These are phyloP conservation scores for Colletotrichum sp. DNA, from an alignment of 2,329 filamentous ascomycete species.

Conservation along the genomic window DNA sequence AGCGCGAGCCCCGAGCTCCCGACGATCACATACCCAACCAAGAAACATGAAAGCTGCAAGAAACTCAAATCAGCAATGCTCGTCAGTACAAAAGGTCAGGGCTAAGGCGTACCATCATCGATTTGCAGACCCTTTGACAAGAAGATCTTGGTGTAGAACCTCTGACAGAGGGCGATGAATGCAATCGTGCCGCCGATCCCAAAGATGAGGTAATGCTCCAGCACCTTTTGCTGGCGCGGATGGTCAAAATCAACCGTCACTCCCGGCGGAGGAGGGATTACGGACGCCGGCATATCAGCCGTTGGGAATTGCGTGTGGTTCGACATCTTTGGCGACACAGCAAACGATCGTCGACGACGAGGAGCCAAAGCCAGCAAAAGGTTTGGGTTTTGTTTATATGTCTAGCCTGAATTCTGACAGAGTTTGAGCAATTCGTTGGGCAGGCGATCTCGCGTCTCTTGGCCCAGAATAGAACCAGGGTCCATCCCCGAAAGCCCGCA, in stretches of 20 bases:
- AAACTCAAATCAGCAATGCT: background rate
- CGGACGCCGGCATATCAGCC: background rate
- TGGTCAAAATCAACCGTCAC: conserved; percentile 6
- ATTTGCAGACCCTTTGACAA: conserved; percentile 24
- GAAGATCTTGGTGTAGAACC: conserved; percentile 32
- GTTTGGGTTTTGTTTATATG: background rate
- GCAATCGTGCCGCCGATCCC: conserved; percentile 24
- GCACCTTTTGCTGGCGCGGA: conserved; percentile 23
- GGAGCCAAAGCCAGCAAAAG: background rate
- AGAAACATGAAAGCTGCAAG: conserved; percentile 22
- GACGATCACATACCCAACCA: conserved; percentile 16
- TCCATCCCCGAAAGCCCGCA: background rate
- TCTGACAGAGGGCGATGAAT: conserved; percentile 21
- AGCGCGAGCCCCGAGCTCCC: background rate
- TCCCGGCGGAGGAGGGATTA: background rate
- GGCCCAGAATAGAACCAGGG: background rate
- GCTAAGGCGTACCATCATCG: conserved; percentile 22
- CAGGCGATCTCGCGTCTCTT: background rate
- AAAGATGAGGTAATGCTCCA: conserved; percentile 26
- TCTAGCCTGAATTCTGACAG: background rate
- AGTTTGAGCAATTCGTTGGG: background rate
- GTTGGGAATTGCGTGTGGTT: background rate
- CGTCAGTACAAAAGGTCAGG: background rate
- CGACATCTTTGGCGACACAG: background rate
- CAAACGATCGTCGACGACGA: background rate